A percentile compares a stretch with the other conserved stretches of the same genome.
Evolutionary conservation across 2,329 filamentous ascomycete genomes (phyloP).

Genomic region (Fusarium fujikuroi): DNA sequence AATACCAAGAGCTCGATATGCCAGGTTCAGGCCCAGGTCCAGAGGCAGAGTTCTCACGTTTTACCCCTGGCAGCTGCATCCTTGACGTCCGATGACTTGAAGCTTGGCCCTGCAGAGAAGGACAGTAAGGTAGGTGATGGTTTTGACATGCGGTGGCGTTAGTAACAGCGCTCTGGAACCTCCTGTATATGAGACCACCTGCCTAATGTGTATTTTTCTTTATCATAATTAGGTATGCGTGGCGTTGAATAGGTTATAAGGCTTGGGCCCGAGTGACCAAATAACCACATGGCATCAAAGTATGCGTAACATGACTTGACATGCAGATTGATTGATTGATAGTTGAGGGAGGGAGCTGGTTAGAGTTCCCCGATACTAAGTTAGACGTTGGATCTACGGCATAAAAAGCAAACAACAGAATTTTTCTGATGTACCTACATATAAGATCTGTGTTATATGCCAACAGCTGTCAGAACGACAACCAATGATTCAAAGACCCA

Average conservation of each 20-base stretch:
- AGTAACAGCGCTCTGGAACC: constrained; percentile 6
- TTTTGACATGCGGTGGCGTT: constrained; percentile 18
- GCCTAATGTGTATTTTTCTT: constrained; percentile 17
- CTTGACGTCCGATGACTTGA: constrained; percentile 2
- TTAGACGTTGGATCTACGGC: not conserved
- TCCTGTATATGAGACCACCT: constrained; percentile 15
- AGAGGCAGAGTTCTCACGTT: constrained; percentile 1
- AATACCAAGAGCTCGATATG: constrained; percentile 1
- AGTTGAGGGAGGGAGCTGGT: not conserved
- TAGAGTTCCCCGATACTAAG: not conserved
- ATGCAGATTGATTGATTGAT: not conserved
- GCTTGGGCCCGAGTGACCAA: not conserved
- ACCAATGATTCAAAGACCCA: constrained; percentile 12
- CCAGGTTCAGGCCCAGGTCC: not conserved
- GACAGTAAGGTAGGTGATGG: constrained; percentile 9
- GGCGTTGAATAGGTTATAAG: not conserved
- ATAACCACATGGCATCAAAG: not conserved
- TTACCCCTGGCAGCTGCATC: constrained; percentile 14
- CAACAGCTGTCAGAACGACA: constrained; percentile 19
- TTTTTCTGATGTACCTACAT: not conserved
- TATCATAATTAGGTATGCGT: not conserved
- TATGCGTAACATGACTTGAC: not conserved
- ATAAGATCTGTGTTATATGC: constrained; percentile 8
- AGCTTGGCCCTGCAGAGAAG: not conserved
- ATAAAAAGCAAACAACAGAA: not conserved